These are phyloP conservation scores for Edaphochlamys debaryana DNA, from an alignment of 139 green algal genomes.

Conservation along the genomic window DNA sequence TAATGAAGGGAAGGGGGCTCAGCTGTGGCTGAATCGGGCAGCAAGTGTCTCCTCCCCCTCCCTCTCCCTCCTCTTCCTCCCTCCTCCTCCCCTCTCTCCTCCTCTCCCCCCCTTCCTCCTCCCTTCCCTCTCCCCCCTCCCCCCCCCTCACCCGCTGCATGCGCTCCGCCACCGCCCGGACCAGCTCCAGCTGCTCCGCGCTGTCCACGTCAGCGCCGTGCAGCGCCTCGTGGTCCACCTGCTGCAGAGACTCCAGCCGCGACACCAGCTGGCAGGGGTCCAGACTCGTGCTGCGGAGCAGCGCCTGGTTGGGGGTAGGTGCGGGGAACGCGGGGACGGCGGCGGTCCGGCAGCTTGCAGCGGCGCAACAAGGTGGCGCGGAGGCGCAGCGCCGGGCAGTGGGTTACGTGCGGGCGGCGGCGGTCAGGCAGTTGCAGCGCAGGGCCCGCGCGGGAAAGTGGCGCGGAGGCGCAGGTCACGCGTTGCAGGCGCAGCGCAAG, in stretches of 20 bases:
- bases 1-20: too few species aligned
- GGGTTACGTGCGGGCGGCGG: too few species aligned
- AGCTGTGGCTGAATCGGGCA: too few species aligned
- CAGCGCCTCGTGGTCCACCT: not conserved
- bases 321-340: too few species aligned
- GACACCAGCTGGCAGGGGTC: constrained; percentile 25
- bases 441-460: too few species aligned
- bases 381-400: too few species aligned
- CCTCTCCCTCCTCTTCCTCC: not conserved
- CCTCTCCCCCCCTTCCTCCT: not conserved
- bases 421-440: too few species aligned
- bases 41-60: not conserved
- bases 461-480: too few species aligned
- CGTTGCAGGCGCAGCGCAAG: too few species aligned
- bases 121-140: not conserved
- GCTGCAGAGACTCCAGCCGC: constrained; percentile 14
- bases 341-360: too few species aligned
- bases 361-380: too few species aligned
- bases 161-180: not conserved
- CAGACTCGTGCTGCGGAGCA: not conserved
- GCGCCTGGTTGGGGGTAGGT: constrained; percentile 1
- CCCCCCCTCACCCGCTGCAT: not conserved
- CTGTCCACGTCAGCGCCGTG: not conserved
- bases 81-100: not conserved
- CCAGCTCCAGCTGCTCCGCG: constrained; percentile 17